phyloP scores from a whole-genome alignment of 148 eudicot species.

The Rhododendron kiyosumense region DNA sequence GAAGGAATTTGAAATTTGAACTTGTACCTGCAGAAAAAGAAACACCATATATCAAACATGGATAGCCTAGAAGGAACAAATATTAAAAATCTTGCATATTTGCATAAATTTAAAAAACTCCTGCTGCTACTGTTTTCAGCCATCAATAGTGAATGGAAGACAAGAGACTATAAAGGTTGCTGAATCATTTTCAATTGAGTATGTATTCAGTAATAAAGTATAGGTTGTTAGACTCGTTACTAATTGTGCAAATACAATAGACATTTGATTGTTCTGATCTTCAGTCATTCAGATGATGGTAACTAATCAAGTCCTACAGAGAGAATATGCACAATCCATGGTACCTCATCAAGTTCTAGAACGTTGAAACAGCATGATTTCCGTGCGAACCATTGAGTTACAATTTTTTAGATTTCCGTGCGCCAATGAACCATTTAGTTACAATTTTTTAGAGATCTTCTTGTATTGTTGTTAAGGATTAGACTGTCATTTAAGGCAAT shows the following conservation, averaged over 20 bases:
- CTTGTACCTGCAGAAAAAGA: constrained; percentile 64
- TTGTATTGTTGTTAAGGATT: constrained; percentile 1
- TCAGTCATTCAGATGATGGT: not conserved
- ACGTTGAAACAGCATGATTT: not conserved
- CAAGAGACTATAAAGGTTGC: not conserved
- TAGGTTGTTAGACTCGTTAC: not conserved
- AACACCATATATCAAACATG: not conserved
- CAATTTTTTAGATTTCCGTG: too few relatives aligned
- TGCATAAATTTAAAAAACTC: not conserved
- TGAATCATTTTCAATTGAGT: not conserved
- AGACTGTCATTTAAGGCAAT: not conserved
- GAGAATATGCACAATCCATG: not conserved
- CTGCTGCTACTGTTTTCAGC: not conserved
- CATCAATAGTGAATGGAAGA: not conserved
- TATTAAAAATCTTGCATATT: not conserved
- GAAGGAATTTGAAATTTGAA: constrained; percentile 94
- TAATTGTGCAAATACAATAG: not conserved
- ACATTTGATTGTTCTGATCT: not conserved
- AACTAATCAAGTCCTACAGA: not conserved
- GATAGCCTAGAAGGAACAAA: not conserved
- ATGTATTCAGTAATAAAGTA: not conserved
- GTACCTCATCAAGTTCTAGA: not conserved
- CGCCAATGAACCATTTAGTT: not conserved
- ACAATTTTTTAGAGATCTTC: not conserved
- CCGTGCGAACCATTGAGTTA: too few relatives aligned